Conservation (phyloP, 441 rosid species). For the Daphne laureola region DNA sequence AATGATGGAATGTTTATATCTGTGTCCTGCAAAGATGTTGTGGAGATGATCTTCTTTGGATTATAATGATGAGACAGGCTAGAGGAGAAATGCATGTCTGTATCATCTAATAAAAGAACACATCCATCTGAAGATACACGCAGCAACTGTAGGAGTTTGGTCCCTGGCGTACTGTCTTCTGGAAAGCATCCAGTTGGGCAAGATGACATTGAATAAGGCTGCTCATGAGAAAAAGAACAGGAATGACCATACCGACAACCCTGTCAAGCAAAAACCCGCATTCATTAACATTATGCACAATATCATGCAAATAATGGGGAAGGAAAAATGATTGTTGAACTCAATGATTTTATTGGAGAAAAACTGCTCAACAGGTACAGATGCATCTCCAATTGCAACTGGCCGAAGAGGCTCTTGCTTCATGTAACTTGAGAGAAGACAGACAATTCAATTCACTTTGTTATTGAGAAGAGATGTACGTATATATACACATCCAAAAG, state of each 20-base stretch:
- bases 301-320: background rate
- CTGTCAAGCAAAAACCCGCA: slow-evolving; percentile 30
- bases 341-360: background rate
- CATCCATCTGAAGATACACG: slow-evolving; percentile 43
- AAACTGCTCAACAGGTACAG: too few relatives aligned
- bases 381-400: too few relatives aligned
- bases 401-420: too few relatives aligned
- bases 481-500: too few relatives aligned
- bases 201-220: slow-evolving; percentile 22
- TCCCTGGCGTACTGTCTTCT: slow-evolving; percentile 44
- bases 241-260: slow-evolving; percentile 80
- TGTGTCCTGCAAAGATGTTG: slow-evolving; percentile 50
- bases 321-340: background rate
- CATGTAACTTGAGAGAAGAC: too few relatives aligned
- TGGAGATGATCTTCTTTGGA: slow-evolving; percentile 48
- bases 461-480: too few relatives aligned
- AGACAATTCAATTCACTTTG: too few relatives aligned
- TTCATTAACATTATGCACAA: background rate
- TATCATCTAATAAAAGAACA: slow-evolving; percentile 70
- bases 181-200: slow-evolving; percentile 37
- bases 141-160: slow-evolving; percentile 38
- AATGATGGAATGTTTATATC: slow-evolving; percentile 30
- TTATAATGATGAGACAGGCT: slow-evolving; percentile 45
- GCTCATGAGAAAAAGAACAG: slow-evolving; percentile 66
- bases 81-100: slow-evolving; percentile 49